Evolutionary conservation across 768 basidiomycete species (phyloP).

Genomic region (Coprinopsis marcescibilis): DNA sequence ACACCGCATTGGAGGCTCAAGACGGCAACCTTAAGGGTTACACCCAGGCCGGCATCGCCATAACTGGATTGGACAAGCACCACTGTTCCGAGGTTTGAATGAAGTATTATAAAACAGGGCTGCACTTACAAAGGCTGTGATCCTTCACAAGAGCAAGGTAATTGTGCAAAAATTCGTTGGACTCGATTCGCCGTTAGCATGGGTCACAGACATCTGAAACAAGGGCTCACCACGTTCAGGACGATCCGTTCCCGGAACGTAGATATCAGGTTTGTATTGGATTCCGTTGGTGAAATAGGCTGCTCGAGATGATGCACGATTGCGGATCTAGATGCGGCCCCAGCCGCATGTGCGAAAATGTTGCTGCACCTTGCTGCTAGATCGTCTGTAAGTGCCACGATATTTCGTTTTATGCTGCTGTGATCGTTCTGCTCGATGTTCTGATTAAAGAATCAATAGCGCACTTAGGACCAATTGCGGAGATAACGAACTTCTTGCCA

Average conservation of each 20-base stretch:
- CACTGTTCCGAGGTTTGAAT: constrained; percentile 32
- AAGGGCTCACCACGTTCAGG: constrained; percentile 44
- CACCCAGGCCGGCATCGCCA: constrained; percentile 29
- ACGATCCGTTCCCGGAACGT: constrained; percentile 49
- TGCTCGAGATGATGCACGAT: constrained; percentile 13
- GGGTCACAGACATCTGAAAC: constrained; percentile 16
- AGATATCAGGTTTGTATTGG: constrained; percentile 10
- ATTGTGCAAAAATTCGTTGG: constrained; percentile 44
- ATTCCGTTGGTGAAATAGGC: constrained; percentile 16
- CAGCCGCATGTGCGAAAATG: constrained; percentile 58
- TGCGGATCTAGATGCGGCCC: constrained; percentile 60
- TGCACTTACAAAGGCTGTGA: constrained; percentile 20
- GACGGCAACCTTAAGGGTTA: constrained; percentile 20
- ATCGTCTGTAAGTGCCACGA: constrained; percentile 59
- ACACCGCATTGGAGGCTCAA: constrained; percentile 47
- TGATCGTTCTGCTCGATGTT: constrained; percentile 43
- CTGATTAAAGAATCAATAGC: constrained; percentile 28
- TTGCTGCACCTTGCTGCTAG: constrained; percentile 54
- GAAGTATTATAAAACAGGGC: constrained; percentile 1
- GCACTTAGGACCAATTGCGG: constrained; percentile 19
- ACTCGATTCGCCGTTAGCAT: constrained; percentile 27
- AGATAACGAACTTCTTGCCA: constrained; percentile 45
- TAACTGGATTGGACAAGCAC: constrained; percentile 51
- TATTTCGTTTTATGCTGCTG: constrained; percentile 58
- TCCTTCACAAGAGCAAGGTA: constrained; percentile 32